Evolutionary conservation across 768 basidiomycete genomes (phyloP).

Genomic region (Hydnomerulius pinastri): DNA sequence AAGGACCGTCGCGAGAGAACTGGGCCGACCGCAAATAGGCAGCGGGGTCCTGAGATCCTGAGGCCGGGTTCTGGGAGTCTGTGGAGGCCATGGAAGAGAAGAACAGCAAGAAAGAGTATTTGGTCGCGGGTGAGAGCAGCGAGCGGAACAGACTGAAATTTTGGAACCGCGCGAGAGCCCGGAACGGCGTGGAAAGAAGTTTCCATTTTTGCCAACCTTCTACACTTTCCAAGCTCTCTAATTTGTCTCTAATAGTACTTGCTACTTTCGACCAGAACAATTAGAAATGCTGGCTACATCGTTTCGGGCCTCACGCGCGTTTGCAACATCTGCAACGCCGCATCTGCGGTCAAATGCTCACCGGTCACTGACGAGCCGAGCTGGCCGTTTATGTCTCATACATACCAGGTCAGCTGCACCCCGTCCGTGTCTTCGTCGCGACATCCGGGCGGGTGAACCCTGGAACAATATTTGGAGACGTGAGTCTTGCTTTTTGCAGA

Average conservation of each 20-base stretch:
- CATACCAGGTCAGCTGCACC: conserved; percentile 14
- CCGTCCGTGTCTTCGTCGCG: conserved; percentile 8
- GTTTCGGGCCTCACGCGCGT: conserved; percentile 22
- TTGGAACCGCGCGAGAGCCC: conserved; percentile 28
- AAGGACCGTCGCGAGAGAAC: conserved; percentile 43
- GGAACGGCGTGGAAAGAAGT: conserved; percentile 17
- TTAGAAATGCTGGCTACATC: conserved; percentile 26
- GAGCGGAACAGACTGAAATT: conserved; percentile 25
- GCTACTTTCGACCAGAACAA: conserved; percentile 29
- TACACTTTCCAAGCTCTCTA: no score
- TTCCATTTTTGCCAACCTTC: conserved; percentile 9
- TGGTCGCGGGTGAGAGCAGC: conserved; percentile 21
- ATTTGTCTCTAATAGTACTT: no score
- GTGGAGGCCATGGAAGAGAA: conserved; percentile 30
- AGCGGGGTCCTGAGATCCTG: conserved; percentile 48
- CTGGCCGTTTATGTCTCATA: conserved; percentile 18
- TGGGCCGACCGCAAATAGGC: conserved; percentile 49
- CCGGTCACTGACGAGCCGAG: conserved; percentile 25
- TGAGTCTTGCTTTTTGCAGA: conserved; percentile 24
- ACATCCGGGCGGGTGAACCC: conserved; percentile 7
- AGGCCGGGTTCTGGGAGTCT: conserved; percentile 25
- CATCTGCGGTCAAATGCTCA: conserved; percentile 22
- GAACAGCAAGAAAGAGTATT: background rate
- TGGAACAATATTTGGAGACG: conserved; percentile 22
- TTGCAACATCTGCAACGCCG: conserved; percentile 24